These are phyloP conservation scores for Taphrina sp. DNA, from an alignment of 1,139 yeast genomes.

Conservation along the genomic window DNA sequence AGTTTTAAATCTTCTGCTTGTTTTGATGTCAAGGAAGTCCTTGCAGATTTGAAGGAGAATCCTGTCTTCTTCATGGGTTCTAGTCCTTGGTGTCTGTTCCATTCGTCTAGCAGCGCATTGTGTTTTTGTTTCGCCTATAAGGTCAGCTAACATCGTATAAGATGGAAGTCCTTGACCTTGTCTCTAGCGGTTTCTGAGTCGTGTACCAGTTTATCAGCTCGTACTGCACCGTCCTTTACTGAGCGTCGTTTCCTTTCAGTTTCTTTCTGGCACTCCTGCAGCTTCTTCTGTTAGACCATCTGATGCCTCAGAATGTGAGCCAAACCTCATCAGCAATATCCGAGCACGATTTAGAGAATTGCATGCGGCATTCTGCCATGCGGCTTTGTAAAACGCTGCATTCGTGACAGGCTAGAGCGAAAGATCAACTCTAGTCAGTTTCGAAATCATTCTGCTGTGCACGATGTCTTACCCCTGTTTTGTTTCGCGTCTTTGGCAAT, in stretches of 20 bases:
- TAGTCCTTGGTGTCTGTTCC: slow-evolving; percentile 73
- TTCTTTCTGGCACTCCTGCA: background rate
- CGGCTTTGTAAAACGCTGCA: background rate
- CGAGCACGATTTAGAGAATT: background rate
- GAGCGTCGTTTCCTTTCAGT: slow-evolving; percentile 14
- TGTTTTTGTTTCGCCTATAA: slow-evolving; percentile 67
- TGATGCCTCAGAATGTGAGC: background rate
- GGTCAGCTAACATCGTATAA: background rate
- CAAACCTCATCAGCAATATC: slow-evolving; percentile 9
- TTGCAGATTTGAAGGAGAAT: slow-evolving; percentile 69
- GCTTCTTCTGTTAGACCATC: background rate
- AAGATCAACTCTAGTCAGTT: slow-evolving; percentile 64
- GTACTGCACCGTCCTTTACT: slow-evolving; percentile 22
- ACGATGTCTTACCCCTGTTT: slow-evolving; percentile 52
- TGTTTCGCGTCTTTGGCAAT: background rate
- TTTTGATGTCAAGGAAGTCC: slow-evolving; percentile 53
- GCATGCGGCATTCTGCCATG: background rate
- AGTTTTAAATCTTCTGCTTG: slow-evolving; percentile 86
- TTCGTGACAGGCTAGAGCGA: slow-evolving; percentile 62
- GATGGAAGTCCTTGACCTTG: slow-evolving; percentile 37
- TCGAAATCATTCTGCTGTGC: no score
- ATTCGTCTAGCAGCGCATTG: slow-evolving; percentile 75
- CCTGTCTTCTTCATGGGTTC: slow-evolving; percentile 80
- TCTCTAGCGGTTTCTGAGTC: slow-evolving; percentile 57
- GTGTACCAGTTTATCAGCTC: slow-evolving; percentile 43